Conservation (phyloP, 192 early-diverging fungal genomes). For the Linnemannia hyalina region DNA sequence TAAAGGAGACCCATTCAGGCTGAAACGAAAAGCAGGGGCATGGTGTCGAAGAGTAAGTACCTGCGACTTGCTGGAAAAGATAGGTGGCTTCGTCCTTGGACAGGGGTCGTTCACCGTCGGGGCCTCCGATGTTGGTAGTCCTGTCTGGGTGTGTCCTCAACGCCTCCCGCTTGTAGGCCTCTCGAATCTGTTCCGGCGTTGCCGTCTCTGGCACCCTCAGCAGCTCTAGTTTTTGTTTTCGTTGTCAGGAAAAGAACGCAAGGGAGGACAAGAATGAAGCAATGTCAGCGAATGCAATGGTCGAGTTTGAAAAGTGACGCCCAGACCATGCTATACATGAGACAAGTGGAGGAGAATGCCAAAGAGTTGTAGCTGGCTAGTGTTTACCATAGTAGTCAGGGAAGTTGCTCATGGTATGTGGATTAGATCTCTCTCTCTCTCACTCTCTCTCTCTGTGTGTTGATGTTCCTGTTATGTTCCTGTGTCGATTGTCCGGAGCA, state of each 20-base stretch:
- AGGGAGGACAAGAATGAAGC: neutral
- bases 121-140: slow-evolving; percentile 65
- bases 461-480: neutral
- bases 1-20: neutral
- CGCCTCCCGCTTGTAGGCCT: slow-evolving; percentile 85
- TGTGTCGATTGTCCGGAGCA: neutral
- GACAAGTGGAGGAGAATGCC: too few relatives aligned
- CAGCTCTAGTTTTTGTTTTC: slow-evolving; percentile 21
- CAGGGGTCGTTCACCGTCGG: slow-evolving; percentile 36
- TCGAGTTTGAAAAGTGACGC: neutral
- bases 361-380: neutral
- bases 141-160: slow-evolving; percentile 80
- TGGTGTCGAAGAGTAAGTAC: neutral
- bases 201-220: slow-evolving; percentile 73
- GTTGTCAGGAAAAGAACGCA: too few relatives aligned
- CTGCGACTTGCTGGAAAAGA: slow-evolving; percentile 79
- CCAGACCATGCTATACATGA: neutral
- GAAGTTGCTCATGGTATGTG: slow-evolving; percentile 35
- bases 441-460: neutral
- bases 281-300: too few relatives aligned
- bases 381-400: slow-evolving; percentile 74
- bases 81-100: slow-evolving; percentile 53
- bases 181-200: slow-evolving; percentile 75
- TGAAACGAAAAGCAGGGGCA: neutral
- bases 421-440: neutral